These are phyloP conservation scores for Mallotus japonicus DNA, from an alignment of 441 rosid species.

Conservation along the genomic window DNA sequence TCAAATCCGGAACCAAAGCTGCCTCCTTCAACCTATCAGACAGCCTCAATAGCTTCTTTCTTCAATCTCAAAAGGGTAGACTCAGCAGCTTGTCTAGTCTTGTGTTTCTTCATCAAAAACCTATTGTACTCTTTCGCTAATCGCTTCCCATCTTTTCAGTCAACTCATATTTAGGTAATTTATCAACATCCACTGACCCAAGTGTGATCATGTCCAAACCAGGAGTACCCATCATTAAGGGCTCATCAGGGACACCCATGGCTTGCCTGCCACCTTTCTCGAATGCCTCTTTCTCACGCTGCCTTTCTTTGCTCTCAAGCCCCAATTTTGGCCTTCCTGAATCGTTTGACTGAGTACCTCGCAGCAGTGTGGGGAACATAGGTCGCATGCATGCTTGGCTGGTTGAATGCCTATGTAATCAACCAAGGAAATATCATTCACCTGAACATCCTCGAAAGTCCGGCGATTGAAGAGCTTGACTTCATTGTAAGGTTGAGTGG, in stretches of 20 bases:
- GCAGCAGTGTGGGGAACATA: too few relatives aligned
- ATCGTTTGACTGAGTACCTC: too few relatives aligned
- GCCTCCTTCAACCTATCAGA: slow-evolving; percentile 65
- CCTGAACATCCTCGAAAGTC: too few relatives aligned
- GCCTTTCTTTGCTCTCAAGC: slow-evolving; percentile 60
- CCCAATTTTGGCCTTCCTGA: too few relatives aligned
- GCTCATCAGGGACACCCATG: slow-evolving; percentile 64
- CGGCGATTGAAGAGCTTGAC: too few relatives aligned
- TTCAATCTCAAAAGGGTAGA: slow-evolving; percentile 51
- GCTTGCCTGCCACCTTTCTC: slow-evolving; percentile 70
- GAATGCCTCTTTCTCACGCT: slow-evolving; percentile 60
- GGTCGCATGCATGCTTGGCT: too few relatives aligned
- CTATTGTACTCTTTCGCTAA: slow-evolving; percentile 83
- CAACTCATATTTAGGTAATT: slow-evolving; percentile 67
- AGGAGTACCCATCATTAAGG: slow-evolving; percentile 63
- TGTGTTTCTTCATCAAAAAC: slow-evolving; percentile 71
- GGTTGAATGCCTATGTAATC: too few relatives aligned
- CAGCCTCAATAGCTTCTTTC: slow-evolving; percentile 85
- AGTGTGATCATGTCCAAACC: slow-evolving; percentile 66
- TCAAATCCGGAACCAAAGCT: slow-evolving; percentile 71
- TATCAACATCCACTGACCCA: slow-evolving; percentile 62
- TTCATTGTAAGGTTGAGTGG: too few relatives aligned
- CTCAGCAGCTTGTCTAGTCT: slow-evolving; percentile 79
- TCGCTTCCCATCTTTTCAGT: slow-evolving; percentile 68
- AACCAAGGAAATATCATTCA: too few relatives aligned